Conservation (phyloP, 2,329 filamentous ascomycete genomes). For the Aspergillus tamarii region DNA sequence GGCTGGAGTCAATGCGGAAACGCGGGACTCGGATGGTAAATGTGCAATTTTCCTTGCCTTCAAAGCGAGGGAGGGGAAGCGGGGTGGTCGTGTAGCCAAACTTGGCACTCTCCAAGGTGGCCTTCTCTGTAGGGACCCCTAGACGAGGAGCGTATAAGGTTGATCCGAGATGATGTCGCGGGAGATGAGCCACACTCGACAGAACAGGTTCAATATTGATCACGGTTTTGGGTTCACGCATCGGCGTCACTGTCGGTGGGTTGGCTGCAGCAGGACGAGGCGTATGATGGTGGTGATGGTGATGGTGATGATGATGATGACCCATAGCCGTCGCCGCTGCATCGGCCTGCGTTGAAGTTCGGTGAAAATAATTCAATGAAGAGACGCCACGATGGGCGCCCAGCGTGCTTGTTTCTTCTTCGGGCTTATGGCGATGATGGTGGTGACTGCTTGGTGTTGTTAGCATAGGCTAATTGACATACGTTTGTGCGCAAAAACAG, state of each 20-base stretch:
- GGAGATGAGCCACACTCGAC: slow-evolving; percentile 69
- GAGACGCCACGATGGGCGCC: slow-evolving; percentile 30
- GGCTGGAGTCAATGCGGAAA: slow-evolving; percentile 69
- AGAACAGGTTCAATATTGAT: slow-evolving; percentile 72
- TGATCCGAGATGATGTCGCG: slow-evolving; percentile 80
- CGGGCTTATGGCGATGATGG: slow-evolving; percentile 58
- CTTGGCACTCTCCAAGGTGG: slow-evolving; percentile 52
- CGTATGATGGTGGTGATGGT: slow-evolving; percentile 41
- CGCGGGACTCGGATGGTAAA: slow-evolving; percentile 85
- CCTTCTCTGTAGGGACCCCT: slow-evolving; percentile 47
- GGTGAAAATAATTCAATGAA: slow-evolving; percentile 32
- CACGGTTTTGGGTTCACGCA: slow-evolving; percentile 64
- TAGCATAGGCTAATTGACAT: slow-evolving; percentile 18
- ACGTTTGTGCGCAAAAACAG: neutral
- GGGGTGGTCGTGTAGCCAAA: slow-evolving; percentile 64
- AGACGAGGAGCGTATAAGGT: slow-evolving; percentile 77
- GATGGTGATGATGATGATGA: slow-evolving; percentile 50
- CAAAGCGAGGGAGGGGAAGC: slow-evolving; percentile 74
- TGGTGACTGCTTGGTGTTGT: slow-evolving; percentile 44
- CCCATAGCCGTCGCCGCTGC: slow-evolving; percentile 19
- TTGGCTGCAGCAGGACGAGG: slow-evolving; percentile 27
- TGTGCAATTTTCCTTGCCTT: slow-evolving; percentile 83
- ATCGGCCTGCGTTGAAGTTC: slow-evolving; percentile 35
- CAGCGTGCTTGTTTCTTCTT: slow-evolving; percentile 47
- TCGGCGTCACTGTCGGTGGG: slow-evolving; percentile 36